Conservation (phyloP, 2,329 filamentous ascomycete species). For the Karstenula rhodostoma region DNA sequence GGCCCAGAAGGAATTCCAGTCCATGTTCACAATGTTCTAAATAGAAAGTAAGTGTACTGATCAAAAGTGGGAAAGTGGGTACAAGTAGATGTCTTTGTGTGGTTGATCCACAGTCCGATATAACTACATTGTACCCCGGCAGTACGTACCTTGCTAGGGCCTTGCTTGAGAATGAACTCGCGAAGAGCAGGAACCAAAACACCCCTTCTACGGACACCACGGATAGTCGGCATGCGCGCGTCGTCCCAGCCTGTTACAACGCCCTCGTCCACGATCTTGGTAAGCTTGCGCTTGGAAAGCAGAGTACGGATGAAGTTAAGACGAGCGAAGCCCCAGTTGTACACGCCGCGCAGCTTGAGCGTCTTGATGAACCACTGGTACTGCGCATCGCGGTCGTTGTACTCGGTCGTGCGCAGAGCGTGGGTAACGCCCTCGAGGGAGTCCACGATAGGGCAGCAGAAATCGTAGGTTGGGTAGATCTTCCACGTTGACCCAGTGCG, state of each 20-base stretch:
- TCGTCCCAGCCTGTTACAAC: slow-evolving; percentile 87
- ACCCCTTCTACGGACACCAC: slow-evolving; percentile 78
- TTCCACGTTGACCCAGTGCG: slow-evolving; percentile 82
- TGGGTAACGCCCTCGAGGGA: slow-evolving; percentile 83
- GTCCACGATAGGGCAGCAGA: slow-evolving; percentile 84
- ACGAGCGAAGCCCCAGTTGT: slow-evolving; percentile 86
- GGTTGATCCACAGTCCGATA: too few species aligned
- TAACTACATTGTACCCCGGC: too few species aligned
- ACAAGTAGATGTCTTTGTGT: too few species aligned
- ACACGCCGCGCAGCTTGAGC: slow-evolving; percentile 75
- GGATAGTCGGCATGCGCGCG: slow-evolving; percentile 84
- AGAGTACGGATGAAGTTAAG: slow-evolving; percentile 87
- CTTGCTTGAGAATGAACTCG: slow-evolving; percentile 86
- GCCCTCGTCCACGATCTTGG: slow-evolving; percentile 79
- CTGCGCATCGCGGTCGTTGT: slow-evolving; percentile 85
- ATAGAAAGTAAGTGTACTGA: too few species aligned
- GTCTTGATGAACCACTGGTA: slow-evolving; percentile 86
- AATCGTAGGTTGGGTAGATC: slow-evolving; percentile 88
- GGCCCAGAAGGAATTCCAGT: slow-evolving; percentile 73
- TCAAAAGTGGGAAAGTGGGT: too few species aligned
- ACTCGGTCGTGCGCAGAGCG: slow-evolving; percentile 83
- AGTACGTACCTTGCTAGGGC: slow-evolving; percentile 82
- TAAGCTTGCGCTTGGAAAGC: slow-evolving; percentile 85
- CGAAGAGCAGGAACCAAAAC: slow-evolving; percentile 81
- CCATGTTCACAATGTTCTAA: slow-evolving; percentile 84